Conservation (phyloP, 148 eudicot genomes). For the Persicaria maculosa region DNA sequence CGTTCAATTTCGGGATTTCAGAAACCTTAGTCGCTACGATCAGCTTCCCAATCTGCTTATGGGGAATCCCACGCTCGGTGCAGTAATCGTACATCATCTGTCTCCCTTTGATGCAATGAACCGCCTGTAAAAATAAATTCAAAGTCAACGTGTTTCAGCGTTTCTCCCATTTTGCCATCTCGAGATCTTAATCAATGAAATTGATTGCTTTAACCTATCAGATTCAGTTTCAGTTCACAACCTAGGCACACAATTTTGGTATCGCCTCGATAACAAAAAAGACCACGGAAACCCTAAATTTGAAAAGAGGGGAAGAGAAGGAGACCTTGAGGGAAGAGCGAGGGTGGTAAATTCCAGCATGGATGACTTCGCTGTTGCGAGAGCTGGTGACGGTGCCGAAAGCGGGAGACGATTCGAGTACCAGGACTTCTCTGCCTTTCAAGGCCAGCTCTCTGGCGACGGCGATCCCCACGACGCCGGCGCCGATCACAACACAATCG, state of each 20-base stretch:
- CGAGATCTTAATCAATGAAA: neutral
- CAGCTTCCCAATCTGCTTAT: slow-evolving; percentile 80
- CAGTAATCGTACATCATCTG: slow-evolving; percentile 74
- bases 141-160: neutral
- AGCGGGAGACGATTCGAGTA: slow-evolving; percentile 60
- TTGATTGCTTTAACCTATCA: neutral
- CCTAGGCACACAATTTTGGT: neutral
- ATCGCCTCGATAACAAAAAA: neutral
- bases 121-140: slow-evolving; percentile 39
- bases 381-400: slow-evolving; percentile 86
- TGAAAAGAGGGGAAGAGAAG: neutral
- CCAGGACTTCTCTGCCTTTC: slow-evolving; percentile 55
- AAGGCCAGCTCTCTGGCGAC: slow-evolving; percentile 64
- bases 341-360: slow-evolving; percentile 91
- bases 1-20: slow-evolving; percentile 65
- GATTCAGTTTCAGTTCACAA: neutral
- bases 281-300: neutral
- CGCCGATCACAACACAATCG: slow-evolving; percentile 87
- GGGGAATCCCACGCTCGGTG: slow-evolving; percentile 59
- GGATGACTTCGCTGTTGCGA: slow-evolving; percentile 90
- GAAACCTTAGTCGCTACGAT: slow-evolving; percentile 73
- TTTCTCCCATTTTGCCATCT: neutral
- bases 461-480: slow-evolving; percentile 82
- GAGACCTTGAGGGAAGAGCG: slow-evolving; percentile 62
- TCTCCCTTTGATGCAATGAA: slow-evolving; percentile 72